Evolutionary conservation across 1,139 yeast genomes (phyloP).

Genomic region (Blastobotrys proliferans): DNA sequence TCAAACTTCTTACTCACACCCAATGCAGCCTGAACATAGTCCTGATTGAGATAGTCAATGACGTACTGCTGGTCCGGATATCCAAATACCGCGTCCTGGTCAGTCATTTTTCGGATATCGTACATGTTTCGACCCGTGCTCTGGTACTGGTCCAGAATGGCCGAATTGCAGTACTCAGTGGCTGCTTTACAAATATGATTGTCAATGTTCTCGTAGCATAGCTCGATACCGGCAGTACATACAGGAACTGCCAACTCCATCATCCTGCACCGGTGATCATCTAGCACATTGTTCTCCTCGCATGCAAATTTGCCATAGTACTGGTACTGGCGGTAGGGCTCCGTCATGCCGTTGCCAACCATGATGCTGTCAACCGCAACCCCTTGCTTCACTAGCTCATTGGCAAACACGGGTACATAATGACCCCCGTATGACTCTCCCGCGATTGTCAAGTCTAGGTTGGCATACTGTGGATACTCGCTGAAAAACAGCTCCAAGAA

Average conservation of each 20-base stretch:
- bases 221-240: slow-evolving; percentile 48
- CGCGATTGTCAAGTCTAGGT: slow-evolving; percentile 83
- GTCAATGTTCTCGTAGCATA: slow-evolving; percentile 57
- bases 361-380: slow-evolving; percentile 73
- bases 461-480: slow-evolving; percentile 80
- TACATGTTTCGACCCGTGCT: slow-evolving; percentile 63
- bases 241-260: slow-evolving; percentile 51
- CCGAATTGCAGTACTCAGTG: slow-evolving; percentile 68
- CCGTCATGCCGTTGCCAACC: slow-evolving; percentile 84
- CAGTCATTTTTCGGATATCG: slow-evolving; percentile 59
- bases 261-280: slow-evolving; percentile 54
- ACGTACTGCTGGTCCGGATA: slow-evolving; percentile 67
- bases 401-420: slow-evolving; percentile 88
- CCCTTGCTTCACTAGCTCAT: slow-evolving; percentile 76
- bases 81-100: slow-evolving; percentile 64
- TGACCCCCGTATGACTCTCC: slow-evolving; percentile 98
- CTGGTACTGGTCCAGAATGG: slow-evolving; percentile 48
- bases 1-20: slow-evolving; percentile 93
- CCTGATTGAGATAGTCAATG: slow-evolving; percentile 64
- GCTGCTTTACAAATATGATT: slow-evolving; percentile 51
- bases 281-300: slow-evolving; percentile 58
- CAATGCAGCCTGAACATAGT: slow-evolving; percentile 66
- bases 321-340: slow-evolving; percentile 62
- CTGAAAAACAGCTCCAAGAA: slow-evolving; percentile 85
- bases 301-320: slow-evolving; percentile 81